Base-by-base conservation (phyloP, 805 yeast species). In the Wickerhamomyces strasburgensis region DNA sequence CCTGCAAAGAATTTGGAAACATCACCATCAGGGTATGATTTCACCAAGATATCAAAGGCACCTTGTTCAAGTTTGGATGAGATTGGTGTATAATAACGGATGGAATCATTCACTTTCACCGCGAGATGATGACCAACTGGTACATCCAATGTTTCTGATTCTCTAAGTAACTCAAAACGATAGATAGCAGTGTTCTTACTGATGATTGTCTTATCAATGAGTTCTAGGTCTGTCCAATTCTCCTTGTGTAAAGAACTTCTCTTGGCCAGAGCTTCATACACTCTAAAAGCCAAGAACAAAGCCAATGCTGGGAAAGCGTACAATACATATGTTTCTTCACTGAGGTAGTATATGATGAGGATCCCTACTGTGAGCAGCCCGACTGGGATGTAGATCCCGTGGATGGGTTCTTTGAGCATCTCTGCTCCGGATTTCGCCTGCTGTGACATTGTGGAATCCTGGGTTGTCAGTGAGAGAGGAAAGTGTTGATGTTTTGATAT, bases 91-190 rank as follows among this genome's bases (percentile, higher is more conserved):
- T 84, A 84, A 58, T 78, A 80, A 53, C 89, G 73, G 35, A 75
- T 61, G 25, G 59, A 61, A 34, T 70, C 66, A 19, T 42, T 47
- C 10, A 71, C 59, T 39, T 61, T 59, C 46, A 81, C 80, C 10
- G 83, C 85, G 34, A 84, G 65, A 57, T 82, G 84, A 53, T 80
- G 85, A 24, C 93, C 93, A 29, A 83, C 73, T 17, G 90, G 88
- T 32, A 83, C 69, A 37, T 75, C 67, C 48, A 84, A 65, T 7
- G 72, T 66, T 50, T 82, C 88, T 28, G 72, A 69, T 5, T 76
- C 77, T 38, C 78, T 70, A 40, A 65, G 65, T 50, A 84, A 64
- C 51, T 75, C 75, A 63, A 84, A 84, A 41, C 93, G 67, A 56
- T 83, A 84, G 42, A 84, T 62, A 29, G 89, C 88, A 6, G 80